phyloP scores from a whole-genome alignment of 768 basidiomycete species.

The Leccinellum rugosiceps region DNA sequence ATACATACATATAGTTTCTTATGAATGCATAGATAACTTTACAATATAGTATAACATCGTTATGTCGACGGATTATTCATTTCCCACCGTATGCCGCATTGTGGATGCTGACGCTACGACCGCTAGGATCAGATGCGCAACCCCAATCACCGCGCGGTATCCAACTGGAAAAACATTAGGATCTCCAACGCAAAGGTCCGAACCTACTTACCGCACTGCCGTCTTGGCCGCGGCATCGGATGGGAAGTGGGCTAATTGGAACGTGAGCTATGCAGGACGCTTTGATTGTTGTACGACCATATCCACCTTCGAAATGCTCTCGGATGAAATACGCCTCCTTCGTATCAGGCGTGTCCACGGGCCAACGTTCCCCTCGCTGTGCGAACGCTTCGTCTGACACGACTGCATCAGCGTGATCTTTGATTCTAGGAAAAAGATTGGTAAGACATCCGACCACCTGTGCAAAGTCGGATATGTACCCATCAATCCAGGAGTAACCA shows the following conservation, averaged over 20 bases:
- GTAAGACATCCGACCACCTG: background rate
- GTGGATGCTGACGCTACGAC: slow-evolving; percentile 94
- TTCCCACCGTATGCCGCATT: slow-evolving; percentile 74
- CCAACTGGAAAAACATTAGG: slow-evolving; percentile 55
- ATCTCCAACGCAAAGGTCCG: slow-evolving; percentile 1
- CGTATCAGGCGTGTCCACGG: slow-evolving; percentile 82
- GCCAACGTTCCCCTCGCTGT: slow-evolving; percentile 70
- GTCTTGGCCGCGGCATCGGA: slow-evolving; percentile 82
- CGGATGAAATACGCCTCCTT: slow-evolving; percentile 96
- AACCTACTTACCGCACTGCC: slow-evolving; percentile 71
- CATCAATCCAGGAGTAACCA: slow-evolving; percentile 98
- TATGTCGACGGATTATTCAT: slow-evolving; percentile 8
- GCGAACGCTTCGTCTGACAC: slow-evolving; percentile 84
- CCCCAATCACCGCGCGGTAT: slow-evolving; percentile 97
- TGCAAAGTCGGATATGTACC: slow-evolving; percentile 42
- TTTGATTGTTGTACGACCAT: background rate
- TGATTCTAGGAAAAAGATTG: slow-evolving; percentile 55
- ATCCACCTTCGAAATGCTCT: slow-evolving; percentile 80
- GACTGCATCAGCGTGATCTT: slow-evolving; percentile 71
- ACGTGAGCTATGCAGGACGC: background rate
- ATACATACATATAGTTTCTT: background rate
- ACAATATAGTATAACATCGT: slow-evolving; percentile 1
- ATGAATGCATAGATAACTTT: background rate
- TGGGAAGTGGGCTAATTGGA: slow-evolving; percentile 68
- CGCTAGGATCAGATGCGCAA: slow-evolving; percentile 90